A percentile compares a stretch with the other conserved stretches of the same genome.
These are phyloP conservation scores for Lentinula guzmanii DNA, from an alignment of 768 basidiomycete species.

Conservation along the genomic window DNA sequence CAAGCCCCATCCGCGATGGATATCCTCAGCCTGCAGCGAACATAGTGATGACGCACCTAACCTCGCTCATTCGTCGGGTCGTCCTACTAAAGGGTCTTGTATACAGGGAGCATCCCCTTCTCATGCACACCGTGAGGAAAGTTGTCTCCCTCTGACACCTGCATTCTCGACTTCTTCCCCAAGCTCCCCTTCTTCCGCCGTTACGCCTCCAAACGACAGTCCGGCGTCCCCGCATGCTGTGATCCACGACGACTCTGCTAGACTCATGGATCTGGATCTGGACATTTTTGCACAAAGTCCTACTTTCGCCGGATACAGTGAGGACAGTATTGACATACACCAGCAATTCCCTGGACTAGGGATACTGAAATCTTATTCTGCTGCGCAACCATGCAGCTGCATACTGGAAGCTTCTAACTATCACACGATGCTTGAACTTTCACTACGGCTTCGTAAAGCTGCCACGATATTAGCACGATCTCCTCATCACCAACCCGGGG, in stretches of 20 bases:
- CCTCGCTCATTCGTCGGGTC: not conserved
- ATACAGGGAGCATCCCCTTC: not conserved
- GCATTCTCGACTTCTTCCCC: not conserved
- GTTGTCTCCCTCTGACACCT: not conserved
- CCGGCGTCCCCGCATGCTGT: not conserved
- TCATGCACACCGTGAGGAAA: not conserved
- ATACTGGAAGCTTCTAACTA: slow-evolving; percentile 49
- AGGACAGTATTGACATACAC: not conserved
- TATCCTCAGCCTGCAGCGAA: slow-evolving; percentile 11
- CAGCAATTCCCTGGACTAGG: not conserved
- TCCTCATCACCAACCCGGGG: slow-evolving; percentile 25
- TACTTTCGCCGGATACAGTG: not conserved
- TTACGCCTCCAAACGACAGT: not conserved
- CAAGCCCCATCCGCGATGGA: slow-evolving; percentile 68
- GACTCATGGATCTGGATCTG: not conserved
- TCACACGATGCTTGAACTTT: slow-evolving; percentile 58
- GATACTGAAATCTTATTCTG: not conserved
- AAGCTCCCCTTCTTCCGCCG: not conserved
- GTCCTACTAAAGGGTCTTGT: too few relatives aligned
- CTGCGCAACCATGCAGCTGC: slow-evolving; percentile 43
- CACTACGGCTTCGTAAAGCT: slow-evolving; percentile 54
- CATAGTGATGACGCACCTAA: not conserved
- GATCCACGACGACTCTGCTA: not conserved
- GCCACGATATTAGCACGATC: slow-evolving; percentile 47
- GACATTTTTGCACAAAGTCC: not conserved